Conservation (phyloP, 345 rosid genomes). For the Eucalyptus tenuipes region DNA sequence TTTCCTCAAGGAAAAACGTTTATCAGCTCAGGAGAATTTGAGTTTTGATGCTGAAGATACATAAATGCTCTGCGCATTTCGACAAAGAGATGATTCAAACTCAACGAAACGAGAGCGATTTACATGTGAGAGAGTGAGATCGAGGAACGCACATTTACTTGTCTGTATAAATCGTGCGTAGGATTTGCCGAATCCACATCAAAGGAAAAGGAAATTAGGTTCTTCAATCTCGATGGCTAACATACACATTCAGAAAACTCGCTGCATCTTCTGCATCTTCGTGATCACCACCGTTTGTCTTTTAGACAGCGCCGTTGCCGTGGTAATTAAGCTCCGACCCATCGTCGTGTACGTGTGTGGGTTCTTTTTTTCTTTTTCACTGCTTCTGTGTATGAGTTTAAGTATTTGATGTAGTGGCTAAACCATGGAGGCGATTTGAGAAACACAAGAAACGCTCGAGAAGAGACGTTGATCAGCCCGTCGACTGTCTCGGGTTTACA, state of each 20-base stretch:
- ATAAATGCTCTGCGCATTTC: not conserved
- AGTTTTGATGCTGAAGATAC: not conserved
- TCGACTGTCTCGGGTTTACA: conserved; percentile 2
- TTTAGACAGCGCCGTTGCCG: not conserved
- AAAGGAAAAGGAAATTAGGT: not conserved
- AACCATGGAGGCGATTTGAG: conserved; percentile 25
- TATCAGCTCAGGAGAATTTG: not conserved
- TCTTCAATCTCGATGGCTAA: not conserved
- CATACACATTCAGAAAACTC: not conserved
- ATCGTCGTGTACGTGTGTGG: not conserved
- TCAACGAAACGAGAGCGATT: not conserved
- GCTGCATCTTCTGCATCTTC: not conserved
- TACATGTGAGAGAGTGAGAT: not conserved
- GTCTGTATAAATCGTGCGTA: not conserved
- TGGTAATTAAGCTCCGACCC: not conserved
- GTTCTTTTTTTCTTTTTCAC: not conserved
- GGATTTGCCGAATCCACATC: not conserved
- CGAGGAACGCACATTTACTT: not conserved
- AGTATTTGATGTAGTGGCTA: conserved; percentile 17
- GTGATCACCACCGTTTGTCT: not conserved
- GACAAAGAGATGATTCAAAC: not conserved
- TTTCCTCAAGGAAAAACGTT: not conserved
- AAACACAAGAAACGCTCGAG: conserved; percentile 15
- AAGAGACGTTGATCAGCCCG: conserved; percentile 7
- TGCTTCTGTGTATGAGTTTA: not conserved